Conservation (phyloP, 257 asterid species). For the Salvia miltiorrhiza region DNA sequence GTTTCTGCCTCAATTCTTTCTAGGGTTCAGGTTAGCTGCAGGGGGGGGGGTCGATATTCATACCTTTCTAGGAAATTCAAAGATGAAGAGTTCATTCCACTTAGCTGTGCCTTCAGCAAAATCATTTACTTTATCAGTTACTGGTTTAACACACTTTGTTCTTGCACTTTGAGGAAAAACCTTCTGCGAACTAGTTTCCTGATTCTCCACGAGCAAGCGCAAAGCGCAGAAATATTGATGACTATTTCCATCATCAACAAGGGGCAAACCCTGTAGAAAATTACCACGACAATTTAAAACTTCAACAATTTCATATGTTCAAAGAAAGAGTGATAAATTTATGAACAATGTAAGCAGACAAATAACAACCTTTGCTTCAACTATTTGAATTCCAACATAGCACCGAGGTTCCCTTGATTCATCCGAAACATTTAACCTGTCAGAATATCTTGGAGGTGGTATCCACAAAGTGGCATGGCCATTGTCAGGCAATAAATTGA, state of each 20-base stretch:
- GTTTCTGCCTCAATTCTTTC: not conserved
- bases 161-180: constrained; percentile 99
- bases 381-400: constrained; percentile 77
- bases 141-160: constrained; percentile 95
- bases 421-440: constrained; percentile 78
- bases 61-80: constrained; percentile 97
- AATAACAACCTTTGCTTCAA: constrained; percentile 78
- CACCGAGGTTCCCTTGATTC: constrained; percentile 87
- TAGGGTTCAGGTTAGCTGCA: not conserved
- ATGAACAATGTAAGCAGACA: not conserved
- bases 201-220: constrained; percentile 92
- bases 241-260: constrained; percentile 94
- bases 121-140: constrained; percentile 37
- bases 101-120: constrained; percentile 72
- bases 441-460: constrained; percentile 95
- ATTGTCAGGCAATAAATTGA: constrained; percentile 51
- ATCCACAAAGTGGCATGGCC: constrained; percentile 59
- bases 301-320: not conserved
- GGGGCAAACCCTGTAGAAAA: constrained; percentile 75
- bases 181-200: constrained; percentile 81
- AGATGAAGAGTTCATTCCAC: constrained; percentile 95
- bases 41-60: constrained; percentile 16
- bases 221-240: constrained; percentile 87
- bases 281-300: constrained; percentile 2
- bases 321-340: constrained; percentile 4